Evolutionary conservation across 2,329 filamentous ascomycete genomes (phyloP), one percentile per base, ranked within the genome.

Genomic region (Purpureocillium takamizusanense): DNA sequence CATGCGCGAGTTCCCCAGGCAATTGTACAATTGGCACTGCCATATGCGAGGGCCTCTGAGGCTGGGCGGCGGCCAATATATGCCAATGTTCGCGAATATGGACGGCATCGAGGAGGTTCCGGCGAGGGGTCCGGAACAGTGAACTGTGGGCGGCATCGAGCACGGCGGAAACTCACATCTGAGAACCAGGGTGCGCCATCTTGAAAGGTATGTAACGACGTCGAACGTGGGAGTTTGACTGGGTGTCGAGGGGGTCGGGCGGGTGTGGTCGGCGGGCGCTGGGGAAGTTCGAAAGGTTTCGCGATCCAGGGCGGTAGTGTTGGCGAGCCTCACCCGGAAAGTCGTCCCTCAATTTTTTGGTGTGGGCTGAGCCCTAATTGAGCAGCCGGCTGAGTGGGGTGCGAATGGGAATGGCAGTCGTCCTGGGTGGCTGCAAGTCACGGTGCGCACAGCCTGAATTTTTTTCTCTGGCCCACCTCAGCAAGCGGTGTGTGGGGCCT

Each of bases 101-200:
- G n/a, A n/a, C n/a, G n/a, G n/a, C n/a, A n/a, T 25, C 21, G 21
- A 25, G 21, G 21, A 25, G 21, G 21, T n/a, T n/a, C n/a, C n/a
- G n/a, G 10, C 21, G 10, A 25, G 21, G 10, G 21, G 21, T 25
- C 21, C 6, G 21, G 21, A 25, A 25, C 21, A 10, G 21, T 5
- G 6, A 10, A 25, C 10, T 10, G 21, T 10, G 21, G 10, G 10
- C 21, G 5, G 21, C 7, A 32, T 28, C 23, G 17, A 32, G 29
- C 29, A 14, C 15, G 25, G 27, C 17, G 13, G 4, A 32, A 17
- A 69, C 74, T 74, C 65, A 78, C 74, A 78, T 78, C 63, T 78
- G 74, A 61, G 72, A 63, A 61, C 74, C 74, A 53, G 73, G 69
- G 60, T 69, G 65, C 67, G 74, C 72, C 74, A 78, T 78, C 52